A percentile compares a stretch with the other conserved stretches of the same genome.
phyloP scores from a whole-genome alignment of 2,329 filamentous ascomycete species.

The Chrysoporthe puriensis region DNA sequence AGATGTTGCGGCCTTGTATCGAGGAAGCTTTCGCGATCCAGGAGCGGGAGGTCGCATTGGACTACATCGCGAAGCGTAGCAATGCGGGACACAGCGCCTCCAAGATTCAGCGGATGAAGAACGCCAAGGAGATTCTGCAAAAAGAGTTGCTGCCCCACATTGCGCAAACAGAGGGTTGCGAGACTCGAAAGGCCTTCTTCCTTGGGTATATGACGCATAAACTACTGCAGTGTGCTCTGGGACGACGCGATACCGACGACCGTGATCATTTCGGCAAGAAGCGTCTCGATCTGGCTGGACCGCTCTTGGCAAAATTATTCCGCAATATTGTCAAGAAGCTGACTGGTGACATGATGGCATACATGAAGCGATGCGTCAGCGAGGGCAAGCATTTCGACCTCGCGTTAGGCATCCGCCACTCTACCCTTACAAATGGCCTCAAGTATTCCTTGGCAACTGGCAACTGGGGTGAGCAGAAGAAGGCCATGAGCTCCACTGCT shows the following conservation, averaged over 20 bases:
- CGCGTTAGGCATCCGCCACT: constrained; percentile 86
- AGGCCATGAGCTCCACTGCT: constrained; percentile 90
- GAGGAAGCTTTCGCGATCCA: constrained; percentile 97
- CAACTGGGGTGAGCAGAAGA: constrained; percentile 99
- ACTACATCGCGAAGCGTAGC: constrained; percentile 94
- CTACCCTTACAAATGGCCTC: constrained; percentile 87
- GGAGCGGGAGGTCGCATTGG: constrained; percentile 89
- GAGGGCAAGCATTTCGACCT: constrained; percentile 87
- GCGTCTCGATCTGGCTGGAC: constrained; percentile 91
- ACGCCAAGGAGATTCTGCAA: constrained; percentile 91
- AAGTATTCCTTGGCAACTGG: constrained; percentile 97
- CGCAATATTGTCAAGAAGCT: constrained; percentile 88
- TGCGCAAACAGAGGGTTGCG: constrained; percentile 90
- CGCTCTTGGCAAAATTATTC: constrained; percentile 94
- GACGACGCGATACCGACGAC: constrained; percentile 91
- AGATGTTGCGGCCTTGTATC: constrained; percentile 95
- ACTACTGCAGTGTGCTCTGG: constrained; percentile 88
- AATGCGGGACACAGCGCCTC: constrained; percentile 71
- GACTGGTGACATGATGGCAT: constrained; percentile 86
- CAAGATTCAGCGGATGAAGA: constrained; percentile 85
- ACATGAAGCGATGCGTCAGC: constrained; percentile 91
- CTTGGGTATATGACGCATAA: constrained; percentile 98
- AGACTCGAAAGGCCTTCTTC: constrained; percentile 97
- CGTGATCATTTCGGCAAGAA: constrained; percentile 99
- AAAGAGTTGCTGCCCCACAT: constrained; percentile 98